These are phyloP conservation scores for Saposhnikovia divaricata DNA, from an alignment of 129 eudicot species.

Conservation along the genomic window DNA sequence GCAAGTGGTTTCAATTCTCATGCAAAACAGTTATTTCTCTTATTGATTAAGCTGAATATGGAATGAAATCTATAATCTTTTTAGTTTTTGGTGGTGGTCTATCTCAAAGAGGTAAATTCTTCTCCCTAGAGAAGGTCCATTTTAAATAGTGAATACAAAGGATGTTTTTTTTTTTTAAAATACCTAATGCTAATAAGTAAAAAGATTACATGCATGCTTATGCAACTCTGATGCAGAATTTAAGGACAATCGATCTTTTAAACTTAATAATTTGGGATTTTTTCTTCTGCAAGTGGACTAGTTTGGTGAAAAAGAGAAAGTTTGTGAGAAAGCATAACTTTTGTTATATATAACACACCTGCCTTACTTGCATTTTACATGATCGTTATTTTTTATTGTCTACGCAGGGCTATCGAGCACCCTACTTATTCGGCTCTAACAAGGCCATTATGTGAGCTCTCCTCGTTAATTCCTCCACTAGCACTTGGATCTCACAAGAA, in stretches of 20 bases:
- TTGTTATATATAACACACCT: not conserved
- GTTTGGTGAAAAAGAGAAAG: not conserved
- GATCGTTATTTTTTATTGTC: conserved; percentile 9
- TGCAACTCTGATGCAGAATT: not conserved
- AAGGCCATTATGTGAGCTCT: conserved; percentile 98
- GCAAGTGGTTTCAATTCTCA: not conserved
- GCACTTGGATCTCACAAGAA: conserved; percentile 79
- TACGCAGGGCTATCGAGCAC: conserved; percentile 95
- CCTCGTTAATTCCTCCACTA: conserved; percentile 94
- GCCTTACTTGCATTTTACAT: not conserved
- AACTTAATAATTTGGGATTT: not conserved
- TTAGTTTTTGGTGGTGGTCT: not conserved
- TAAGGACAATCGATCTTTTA: not conserved
- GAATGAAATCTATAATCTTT: not conserved
- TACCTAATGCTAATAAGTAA: not conserved
- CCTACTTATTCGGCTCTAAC: conserved; percentile 98
- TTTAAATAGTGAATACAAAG: not conserved
- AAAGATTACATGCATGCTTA: not conserved
- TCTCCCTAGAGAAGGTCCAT: not conserved
- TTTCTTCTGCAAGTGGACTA: not conserved
- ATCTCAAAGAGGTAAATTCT: not conserved
- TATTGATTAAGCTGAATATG: not conserved
- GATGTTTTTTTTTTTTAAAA: not conserved
- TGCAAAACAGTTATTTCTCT: not conserved
- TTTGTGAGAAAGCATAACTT: not conserved